Base-by-base conservation (phyloP, 768 basidiomycete genomes). In the Hirschioporus abietinus region DNA sequence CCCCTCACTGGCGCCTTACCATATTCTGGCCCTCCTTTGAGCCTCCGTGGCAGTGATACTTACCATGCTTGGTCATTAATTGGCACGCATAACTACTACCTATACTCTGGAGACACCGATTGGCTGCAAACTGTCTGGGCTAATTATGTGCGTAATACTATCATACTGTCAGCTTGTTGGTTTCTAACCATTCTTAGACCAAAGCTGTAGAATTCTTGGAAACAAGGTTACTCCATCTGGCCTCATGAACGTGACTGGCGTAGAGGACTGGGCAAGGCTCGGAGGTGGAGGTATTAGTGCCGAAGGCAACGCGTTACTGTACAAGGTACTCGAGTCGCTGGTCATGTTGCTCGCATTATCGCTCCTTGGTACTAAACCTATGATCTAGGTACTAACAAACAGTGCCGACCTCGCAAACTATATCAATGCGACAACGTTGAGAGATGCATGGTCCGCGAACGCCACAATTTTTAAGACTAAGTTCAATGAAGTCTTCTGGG, bases 51-150 rank as follows among this genome's bases (percentile, higher is more conserved):
- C 74, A 67, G 83, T 1, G 83, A 84, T 69, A 87, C 86, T 0
- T 88, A 88, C 68, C 85, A 86, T 71, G 79, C 78, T 24, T 87
- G 85, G 85, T 86, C 86, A 18, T 75, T 88, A 25, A 83, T 88
- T 68, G 86, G 86, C 23, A 81, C 72, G 65, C 70, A 86, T 72
- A 87, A 86, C 71, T 88, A 88, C 72, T 82, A 78, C 68, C 72
- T 86, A 4, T 88, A 81, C 70, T 81, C 83, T 0, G 86, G 86
- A 0, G 86, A 88, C 71, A 72, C 68, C 1, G 79, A 70, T 0
- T 87, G 85, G 85, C 69, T 86, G 23, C 68, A 80, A 66, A 73
- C 63, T 7, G 74, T 84, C 3, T 88, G 86, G 84, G 65, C 78
- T 27, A 86, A 86, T 71, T 85, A 84, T 24, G 60, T 61, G 60